These are phyloP conservation scores for Talaromyces sp. DNA, from an alignment of 2,329 filamentous ascomycete species.

Conservation along the genomic window DNA sequence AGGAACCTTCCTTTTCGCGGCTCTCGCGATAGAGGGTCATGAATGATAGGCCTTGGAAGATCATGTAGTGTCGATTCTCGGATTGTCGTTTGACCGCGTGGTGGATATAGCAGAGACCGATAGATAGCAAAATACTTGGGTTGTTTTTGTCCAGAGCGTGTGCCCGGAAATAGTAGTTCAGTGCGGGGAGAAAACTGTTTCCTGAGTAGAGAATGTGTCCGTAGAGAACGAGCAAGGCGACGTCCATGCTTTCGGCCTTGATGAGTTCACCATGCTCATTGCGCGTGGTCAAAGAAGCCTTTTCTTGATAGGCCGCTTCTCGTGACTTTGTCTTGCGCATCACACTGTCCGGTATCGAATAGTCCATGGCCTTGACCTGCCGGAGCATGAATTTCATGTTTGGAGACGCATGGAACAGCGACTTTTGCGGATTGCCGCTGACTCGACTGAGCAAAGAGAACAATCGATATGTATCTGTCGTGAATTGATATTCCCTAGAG, in stretches of 20 bases:
- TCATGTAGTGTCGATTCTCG: slow-evolving; percentile 82
- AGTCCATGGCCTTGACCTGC: slow-evolving; percentile 87
- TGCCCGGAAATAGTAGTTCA: slow-evolving; percentile 83
- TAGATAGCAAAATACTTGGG: slow-evolving; percentile 71
- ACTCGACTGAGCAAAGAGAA: slow-evolving; percentile 74
- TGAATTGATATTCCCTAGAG: slow-evolving; percentile 74
- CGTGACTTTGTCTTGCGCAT: slow-evolving; percentile 34
- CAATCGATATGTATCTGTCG: slow-evolving; percentile 77
- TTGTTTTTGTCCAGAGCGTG: slow-evolving; percentile 70
- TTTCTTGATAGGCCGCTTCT: slow-evolving; percentile 35
- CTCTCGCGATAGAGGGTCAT: slow-evolving; percentile 68
- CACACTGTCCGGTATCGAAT: slow-evolving; percentile 53
- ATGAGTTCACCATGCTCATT: slow-evolving; percentile 33
- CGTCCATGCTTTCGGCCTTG: slow-evolving; percentile 57
- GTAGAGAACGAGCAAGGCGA: slow-evolving; percentile 80
- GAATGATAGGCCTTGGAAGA: slow-evolving; percentile 80
- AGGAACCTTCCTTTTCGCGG: slow-evolving; percentile 43
- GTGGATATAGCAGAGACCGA: slow-evolving; percentile 82
- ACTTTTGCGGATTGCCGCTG: slow-evolving; percentile 59
- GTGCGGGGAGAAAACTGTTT: slow-evolving; percentile 74
- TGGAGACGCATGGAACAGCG: slow-evolving; percentile 70
- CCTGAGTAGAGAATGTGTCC: slow-evolving; percentile 84
- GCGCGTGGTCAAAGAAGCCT: slow-evolving; percentile 35
- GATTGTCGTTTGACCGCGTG: slow-evolving; percentile 84
- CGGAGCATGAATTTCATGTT: slow-evolving; percentile 88